Base-by-base conservation (phyloP, 495 filamentous ascomycete species). In the Pyrenula aspistea region DNA sequence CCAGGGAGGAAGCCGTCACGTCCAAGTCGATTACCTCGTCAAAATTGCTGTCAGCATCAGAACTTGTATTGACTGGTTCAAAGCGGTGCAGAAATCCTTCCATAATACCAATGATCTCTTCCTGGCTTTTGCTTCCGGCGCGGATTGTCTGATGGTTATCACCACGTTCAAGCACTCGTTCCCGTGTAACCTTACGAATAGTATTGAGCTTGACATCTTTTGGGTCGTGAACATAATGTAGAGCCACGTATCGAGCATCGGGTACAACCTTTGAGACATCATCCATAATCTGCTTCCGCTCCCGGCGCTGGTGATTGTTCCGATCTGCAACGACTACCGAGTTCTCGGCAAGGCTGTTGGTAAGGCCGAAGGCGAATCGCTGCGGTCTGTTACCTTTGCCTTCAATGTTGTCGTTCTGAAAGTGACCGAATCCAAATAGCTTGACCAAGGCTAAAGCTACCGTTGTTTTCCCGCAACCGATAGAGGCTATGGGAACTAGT, bases 71-170 rank as follows among this genome's bases (percentile, higher is more conserved):
- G 56, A 89, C 71, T 2, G 82, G 78, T 68, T 97, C 84, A 66
- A 96, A 99, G 15, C 93, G 85, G 0, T 71, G 58, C 50, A 98
- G 73, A 73, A 99, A 99, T 36, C 90, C 89, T 59, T 96, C 85
- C 93, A 99, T 97, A 63, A 99, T 97, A 10, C 82, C 81, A 22
- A 89, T 74, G 31, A 92, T 83, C 65, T 95, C 89, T 12, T 73
- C 68, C 42, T 71, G 68, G 52, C 81, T 72, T 62, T 83, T 81
- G 25, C 78, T 81, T 12, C 82, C 84, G 2, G 92, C 77, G 57
- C 92, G 91, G 62, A 99, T 99, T 11, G 92, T 96, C 67, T 99
- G 93, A 63, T 99, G 93, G 65, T 96, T 97, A 68, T 99, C 90
- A 0, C 93, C 93, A 12, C 93, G 88, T 0, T 78, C 73, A 22